A percentile compares a stretch with the other conserved stretches of the same genome.
Evolutionary conservation across 1,139 yeast genomes (phyloP).

Genomic region (Suhomyces bribrorum): DNA sequence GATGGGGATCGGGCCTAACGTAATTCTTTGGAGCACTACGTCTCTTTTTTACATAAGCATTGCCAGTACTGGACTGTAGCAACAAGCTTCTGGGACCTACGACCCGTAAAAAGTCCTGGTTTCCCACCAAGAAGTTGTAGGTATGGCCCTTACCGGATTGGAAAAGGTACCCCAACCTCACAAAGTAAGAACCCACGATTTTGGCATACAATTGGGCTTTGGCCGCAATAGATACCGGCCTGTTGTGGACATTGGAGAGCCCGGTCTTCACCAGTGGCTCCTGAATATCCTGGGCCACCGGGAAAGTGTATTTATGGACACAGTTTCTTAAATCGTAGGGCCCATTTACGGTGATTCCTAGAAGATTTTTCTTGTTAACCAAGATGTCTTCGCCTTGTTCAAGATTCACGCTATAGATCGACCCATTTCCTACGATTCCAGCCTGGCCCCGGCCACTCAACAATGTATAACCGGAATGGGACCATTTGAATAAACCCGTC

Average conservation of each 20-base stretch:
- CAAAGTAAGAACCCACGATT: slow-evolving; percentile 5
- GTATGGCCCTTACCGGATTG: slow-evolving; percentile 4
- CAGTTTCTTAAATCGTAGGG: slow-evolving; percentile 46
- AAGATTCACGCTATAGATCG: slow-evolving; percentile 51
- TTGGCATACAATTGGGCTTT: slow-evolving; percentile 11
- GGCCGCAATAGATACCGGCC: slow-evolving; percentile 10
- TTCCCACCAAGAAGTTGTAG: slow-evolving; percentile 30
- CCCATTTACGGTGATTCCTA: slow-evolving; percentile 56
- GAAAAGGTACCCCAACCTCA: slow-evolving; percentile 4
- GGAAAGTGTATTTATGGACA: slow-evolving; percentile 28
- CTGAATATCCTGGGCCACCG: slow-evolving; percentile 9
- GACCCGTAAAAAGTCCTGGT: slow-evolving; percentile 46
- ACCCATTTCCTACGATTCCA: slow-evolving; percentile 58
- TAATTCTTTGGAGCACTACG: slow-evolving; percentile 1
- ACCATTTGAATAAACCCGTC: slow-evolving; percentile 41
- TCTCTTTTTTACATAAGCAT: slow-evolving; percentile 1
- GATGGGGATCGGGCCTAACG: background rate
- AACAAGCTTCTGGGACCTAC: slow-evolving; percentile 58
- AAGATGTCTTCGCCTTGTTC: slow-evolving; percentile 50
- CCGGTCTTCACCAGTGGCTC: background rate
- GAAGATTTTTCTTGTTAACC: slow-evolving; percentile 46
- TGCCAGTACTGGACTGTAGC: slow-evolving; percentile 40
- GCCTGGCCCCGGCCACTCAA: slow-evolving; percentile 61
- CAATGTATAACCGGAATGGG: slow-evolving; percentile 43
- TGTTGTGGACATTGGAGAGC: slow-evolving; percentile 10